Conservation (phyloP, 495 filamentous ascomycete genomes). For the Chaetomium tenue region DNA sequence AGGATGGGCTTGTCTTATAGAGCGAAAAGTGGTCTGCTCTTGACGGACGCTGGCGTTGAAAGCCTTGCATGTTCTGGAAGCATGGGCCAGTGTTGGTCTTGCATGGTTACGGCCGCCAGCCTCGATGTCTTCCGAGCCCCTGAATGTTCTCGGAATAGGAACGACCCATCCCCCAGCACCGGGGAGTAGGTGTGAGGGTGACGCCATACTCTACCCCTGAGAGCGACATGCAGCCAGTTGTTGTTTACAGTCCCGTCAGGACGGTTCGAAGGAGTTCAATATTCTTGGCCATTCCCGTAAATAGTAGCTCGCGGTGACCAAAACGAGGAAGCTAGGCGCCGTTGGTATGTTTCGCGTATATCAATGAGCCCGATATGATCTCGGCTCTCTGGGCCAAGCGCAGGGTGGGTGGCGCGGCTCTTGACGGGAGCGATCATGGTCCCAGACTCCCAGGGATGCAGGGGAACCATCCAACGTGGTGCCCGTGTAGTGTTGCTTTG, state of each 20-base stretch:
- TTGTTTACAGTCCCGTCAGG: background rate
- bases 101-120: background rate
- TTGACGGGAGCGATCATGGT: background rate
- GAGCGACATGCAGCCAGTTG: background rate
- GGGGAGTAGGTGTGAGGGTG: background rate
- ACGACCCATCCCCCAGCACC: background rate
- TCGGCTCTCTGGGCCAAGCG: background rate
- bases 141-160: conserved; percentile 7
- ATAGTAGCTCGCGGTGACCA: conserved; percentile 9
- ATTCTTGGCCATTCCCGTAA: conserved; percentile 12
- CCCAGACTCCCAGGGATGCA: background rate
- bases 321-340: background rate
- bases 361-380: background rate
- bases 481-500: background rate
- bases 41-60: background rate
- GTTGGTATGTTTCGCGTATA: background rate
- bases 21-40: background rate
- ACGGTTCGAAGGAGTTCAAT: background rate
- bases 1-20: background rate
- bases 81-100: background rate
- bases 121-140: background rate
- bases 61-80: background rate
- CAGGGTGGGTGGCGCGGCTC: background rate
- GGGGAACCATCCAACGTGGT: background rate
- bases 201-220: conserved; percentile 6